Evolutionary conservation across 2,329 filamentous ascomycete genomes (phyloP), one percentile per base, ranked within the genome.

Genomic region (Aspergillus eucalypticola): DNA sequence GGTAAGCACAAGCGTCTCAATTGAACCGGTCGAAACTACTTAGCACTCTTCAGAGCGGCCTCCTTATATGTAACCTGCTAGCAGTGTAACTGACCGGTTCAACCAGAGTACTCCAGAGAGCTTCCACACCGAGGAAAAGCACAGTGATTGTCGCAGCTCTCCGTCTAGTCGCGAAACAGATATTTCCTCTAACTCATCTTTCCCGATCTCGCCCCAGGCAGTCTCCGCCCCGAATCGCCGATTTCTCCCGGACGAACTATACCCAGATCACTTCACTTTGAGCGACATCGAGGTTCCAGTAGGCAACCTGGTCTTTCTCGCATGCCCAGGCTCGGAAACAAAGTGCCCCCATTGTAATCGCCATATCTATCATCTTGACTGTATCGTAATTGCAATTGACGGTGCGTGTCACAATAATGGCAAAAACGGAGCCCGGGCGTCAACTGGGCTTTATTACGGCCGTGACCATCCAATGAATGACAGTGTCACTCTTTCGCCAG

Each of bases 351-450:
- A 17, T 8, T 58, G 46, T 10, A 42, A 42, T 8, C 15, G 15
- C 11, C 46, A 50, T 15, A 29, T 11, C 4, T 10, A 13, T 32
- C 44, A 56, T 23, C 35, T 2, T 13, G 19, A 38, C 17, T 42
- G n/a, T 6, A 23, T 58, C n/a, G 32, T 60, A 6, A 42, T 60
- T 5, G 54, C 54, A 1, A 42, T 60, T 11, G 50, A 58, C 15
- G 59, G 59, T 1, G 54, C 35, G 10, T 56, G 44, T 13, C 58
- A 15, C 10, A 25, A 41, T 2, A 58, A 61, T 32, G 59, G 55
- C 6, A 42, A 25, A 5, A 2, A 5, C 4, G n/a, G 35, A 17
- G 56, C 51, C 3, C 44, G 19, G 3, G 41, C 51, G 11, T 56
- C 56, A 3, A 23, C 19, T 6, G 56, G 56, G 2, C 27, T 56